Evolutionary conservation across 2,329 filamentous ascomycete genomes (phyloP).

Genomic region (Botrytis galanthina): DNA sequence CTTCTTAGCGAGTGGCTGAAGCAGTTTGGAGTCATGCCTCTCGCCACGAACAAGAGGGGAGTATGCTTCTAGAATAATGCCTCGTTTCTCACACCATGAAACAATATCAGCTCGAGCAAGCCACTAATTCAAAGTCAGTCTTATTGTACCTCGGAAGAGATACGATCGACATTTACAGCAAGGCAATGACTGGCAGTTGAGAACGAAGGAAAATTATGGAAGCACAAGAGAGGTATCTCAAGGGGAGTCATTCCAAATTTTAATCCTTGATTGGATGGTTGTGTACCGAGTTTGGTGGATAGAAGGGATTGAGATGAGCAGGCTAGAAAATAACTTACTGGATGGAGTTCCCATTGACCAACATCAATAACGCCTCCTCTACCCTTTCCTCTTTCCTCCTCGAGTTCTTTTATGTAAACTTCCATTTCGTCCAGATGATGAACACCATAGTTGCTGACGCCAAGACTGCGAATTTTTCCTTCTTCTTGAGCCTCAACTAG

Average conservation of each 20-base stretch:
- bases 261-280: neutral
- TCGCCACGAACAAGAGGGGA: constrained; percentile 62
- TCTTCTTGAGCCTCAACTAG: constrained; percentile 62
- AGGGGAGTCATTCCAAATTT: neutral
- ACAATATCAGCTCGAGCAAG: constrained; percentile 75
- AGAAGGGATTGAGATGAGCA: neutral
- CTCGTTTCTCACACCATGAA: constrained; percentile 67
- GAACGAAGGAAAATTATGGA: neutral
- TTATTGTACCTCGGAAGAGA: neutral
- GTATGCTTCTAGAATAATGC: constrained; percentile 63
- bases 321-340: constrained; percentile 38
- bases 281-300: no score
- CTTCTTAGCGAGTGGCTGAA: constrained; percentile 66
- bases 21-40: constrained; percentile 65
- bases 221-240: neutral
- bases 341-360: constrained; percentile 87
- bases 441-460: constrained; percentile 64
- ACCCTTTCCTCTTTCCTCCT: constrained; percentile 57
- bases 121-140: constrained; percentile 50
- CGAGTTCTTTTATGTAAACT: constrained; percentile 58
- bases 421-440: constrained; percentile 62
- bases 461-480: constrained; percentile 60
- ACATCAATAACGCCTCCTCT: constrained; percentile 74
- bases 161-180: neutral
- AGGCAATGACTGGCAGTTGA: neutral